Conservation (phyloP, 768 basidiomycete species). For the Russula emetica region DNA sequence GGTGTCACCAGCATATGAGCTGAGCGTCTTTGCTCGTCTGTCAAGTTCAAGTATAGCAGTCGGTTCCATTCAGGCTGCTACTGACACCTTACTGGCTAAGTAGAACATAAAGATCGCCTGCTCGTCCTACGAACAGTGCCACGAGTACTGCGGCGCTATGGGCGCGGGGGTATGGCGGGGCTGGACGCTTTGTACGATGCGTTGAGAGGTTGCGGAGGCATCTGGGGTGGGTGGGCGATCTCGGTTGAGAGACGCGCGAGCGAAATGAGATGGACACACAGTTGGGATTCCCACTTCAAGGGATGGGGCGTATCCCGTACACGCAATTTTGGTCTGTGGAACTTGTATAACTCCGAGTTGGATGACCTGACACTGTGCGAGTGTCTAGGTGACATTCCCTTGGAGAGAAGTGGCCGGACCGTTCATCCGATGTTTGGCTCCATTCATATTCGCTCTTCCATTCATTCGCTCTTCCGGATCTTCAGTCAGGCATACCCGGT, state of each 20-base stretch:
- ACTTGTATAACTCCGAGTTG: slow-evolving; percentile 27
- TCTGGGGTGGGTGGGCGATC: no score
- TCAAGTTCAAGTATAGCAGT: not conserved
- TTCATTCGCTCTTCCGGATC: no score
- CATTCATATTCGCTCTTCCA: no score
- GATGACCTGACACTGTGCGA: not conserved
- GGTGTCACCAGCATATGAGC: slow-evolving; percentile 83
- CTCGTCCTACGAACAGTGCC: slow-evolving; percentile 77
- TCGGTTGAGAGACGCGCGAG: not conserved
- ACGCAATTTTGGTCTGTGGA: slow-evolving; percentile 27
- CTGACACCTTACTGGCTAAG: slow-evolving; percentile 73
- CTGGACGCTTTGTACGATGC: no score
- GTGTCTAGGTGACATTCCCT: not conserved
- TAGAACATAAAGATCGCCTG: slow-evolving; percentile 80
- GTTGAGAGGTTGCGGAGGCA: no score
- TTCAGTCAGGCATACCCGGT: no score
- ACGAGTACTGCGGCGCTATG: no score
- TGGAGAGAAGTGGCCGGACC: not conserved
- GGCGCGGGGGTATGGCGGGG: no score
- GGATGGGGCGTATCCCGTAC: slow-evolving; percentile 26
- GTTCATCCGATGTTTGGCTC: not conserved
- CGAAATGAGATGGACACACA: slow-evolving; percentile 7
- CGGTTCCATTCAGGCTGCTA: not conserved
- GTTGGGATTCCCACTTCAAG: slow-evolving; percentile 24
- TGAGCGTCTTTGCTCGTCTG: slow-evolving; percentile 69